Percentiles rank a stretch among this genome's conserved stretches.
These are phyloP conservation scores for Phoma sp. DNA, from an alignment of 2,329 filamentous ascomycete genomes.

Conservation along the genomic window DNA sequence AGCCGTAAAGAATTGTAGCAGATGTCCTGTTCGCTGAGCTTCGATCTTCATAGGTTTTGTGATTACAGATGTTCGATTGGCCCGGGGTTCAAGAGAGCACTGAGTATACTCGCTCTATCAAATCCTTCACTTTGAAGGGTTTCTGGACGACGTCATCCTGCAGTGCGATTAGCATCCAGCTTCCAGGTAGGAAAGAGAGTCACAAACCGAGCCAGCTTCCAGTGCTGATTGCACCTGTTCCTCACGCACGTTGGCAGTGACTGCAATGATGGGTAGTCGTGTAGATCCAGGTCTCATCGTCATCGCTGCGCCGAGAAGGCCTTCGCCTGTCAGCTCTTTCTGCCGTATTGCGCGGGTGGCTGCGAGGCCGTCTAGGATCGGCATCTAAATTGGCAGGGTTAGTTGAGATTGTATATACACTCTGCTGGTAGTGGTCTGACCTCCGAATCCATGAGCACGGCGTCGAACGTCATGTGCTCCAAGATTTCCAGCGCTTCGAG, in stretches of 20 bases:
- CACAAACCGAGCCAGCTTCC: neutral
- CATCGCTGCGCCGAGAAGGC: slow-evolving; percentile 20
- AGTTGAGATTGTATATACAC: no score
- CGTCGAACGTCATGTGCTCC: slow-evolving; percentile 36
- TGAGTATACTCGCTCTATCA: slow-evolving; percentile 36
- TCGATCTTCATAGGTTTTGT: no score
- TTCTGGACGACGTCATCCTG: slow-evolving; percentile 43
- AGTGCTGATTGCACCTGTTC: slow-evolving; percentile 2
- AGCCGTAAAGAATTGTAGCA: no score
- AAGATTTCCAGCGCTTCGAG: slow-evolving; percentile 43
- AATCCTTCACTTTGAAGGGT: slow-evolving; percentile 42
- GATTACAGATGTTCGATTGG: no score
- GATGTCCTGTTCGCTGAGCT: no score
- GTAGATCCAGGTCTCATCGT: slow-evolving; percentile 23
- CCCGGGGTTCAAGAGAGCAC: neutral
- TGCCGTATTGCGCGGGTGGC: slow-evolving; percentile 29
- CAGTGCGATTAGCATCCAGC: neutral
- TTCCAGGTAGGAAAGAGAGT: accelerated
- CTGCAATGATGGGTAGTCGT: slow-evolving; percentile 31
- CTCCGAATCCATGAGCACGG: slow-evolving; percentile 57
- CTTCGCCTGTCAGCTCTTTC: slow-evolving; percentile 4
- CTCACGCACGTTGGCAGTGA: slow-evolving; percentile 35
- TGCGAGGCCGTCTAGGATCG: slow-evolving; percentile 33
- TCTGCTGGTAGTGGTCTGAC: neutral
- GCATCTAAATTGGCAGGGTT: slow-evolving; percentile 23